Evolutionary conservation across 345 rosid species (phyloP).

Genomic region (Eutrema japonicum): DNA sequence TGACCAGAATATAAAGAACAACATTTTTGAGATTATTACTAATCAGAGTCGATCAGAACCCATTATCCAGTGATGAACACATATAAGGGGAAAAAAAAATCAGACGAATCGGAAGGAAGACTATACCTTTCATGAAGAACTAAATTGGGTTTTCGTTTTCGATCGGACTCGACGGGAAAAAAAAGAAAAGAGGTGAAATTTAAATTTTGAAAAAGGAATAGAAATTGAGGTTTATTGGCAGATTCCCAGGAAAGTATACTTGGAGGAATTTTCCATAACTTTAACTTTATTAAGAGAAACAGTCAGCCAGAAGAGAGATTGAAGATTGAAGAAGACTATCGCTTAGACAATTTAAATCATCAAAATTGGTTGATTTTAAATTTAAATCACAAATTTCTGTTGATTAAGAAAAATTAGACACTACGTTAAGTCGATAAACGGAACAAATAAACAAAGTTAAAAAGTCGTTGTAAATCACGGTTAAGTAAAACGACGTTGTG

Average conservation of each 20-base stretch:
- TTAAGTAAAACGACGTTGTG: no score
- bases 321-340: neutral
- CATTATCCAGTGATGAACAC: constrained; percentile 8
- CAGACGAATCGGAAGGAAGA: constrained; percentile 20
- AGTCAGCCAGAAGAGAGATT: constrained; percentile 18
- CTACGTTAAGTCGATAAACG: no score
- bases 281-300: neutral
- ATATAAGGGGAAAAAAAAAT: neutral
- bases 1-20: neutral
- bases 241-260: constrained; percentile 22
- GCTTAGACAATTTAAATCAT: no score
- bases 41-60: no score
- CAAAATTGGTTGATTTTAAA: no score
- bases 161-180: constrained; percentile 14
- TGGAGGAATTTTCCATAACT: neutral
- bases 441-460: no score
- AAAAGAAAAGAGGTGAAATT: neutral
- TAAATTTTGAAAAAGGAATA: neutral
- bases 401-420: no score
- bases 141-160: constrained; percentile 27
- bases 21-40: constrained; percentile 2
- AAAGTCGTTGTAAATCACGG: no score
- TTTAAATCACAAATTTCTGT: no score
- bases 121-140: constrained; percentile 25
- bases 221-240: constrained; percentile 8